Base-by-base conservation (phyloP, 2,329 filamentous ascomycete genomes). In the Alternaria gaisen region DNA sequence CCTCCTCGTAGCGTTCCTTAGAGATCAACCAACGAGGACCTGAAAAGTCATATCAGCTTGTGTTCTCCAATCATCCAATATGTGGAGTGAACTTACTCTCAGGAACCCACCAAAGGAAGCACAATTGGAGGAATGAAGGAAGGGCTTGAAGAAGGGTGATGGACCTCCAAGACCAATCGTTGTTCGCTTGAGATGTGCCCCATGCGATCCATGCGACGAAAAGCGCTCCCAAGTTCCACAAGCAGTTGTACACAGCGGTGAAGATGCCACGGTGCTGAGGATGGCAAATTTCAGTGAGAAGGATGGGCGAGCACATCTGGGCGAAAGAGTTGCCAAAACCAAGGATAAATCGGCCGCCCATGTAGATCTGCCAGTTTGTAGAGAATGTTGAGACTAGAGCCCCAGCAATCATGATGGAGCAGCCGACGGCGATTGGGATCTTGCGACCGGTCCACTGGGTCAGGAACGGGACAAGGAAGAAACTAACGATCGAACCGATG, bases 261-360 rank as follows among this genome's bases (percentile, higher is more conserved):
- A 90, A 82, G 12, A 83, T 85, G 18, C 83, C 88, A 69, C 88
- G 86, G 72, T 91, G 88, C 71, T 90, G 88, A 16, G 88, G 88
- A 71, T 90, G 88, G 77, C 85, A 87, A 64, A 90, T 85, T 77
- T 90, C 88, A 5, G 86, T 87, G 8, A 90, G 82, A 5, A 90
- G 82, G 57, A 90, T 82, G 2, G 88, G 88, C 16, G 87, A 88
- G 12, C 85, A 84, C 81, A 89, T 86, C 67, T 90, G 88, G 0
- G 87, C 81, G 55, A 90, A 79, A 53, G 85, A 86, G 79, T 89
- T 88, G 40, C 89, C 89, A 69, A 91, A 91, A 62, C 89, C 89
- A 12, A 89, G 83, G 40, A 90, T 77, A 64, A 89, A 86, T 53
- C 88, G 83, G 44, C 86, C 87, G 22, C 80, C 85, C 67, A 87